Conservation (phyloP, 345 rosid species). For the Sonneratia alba region DNA sequence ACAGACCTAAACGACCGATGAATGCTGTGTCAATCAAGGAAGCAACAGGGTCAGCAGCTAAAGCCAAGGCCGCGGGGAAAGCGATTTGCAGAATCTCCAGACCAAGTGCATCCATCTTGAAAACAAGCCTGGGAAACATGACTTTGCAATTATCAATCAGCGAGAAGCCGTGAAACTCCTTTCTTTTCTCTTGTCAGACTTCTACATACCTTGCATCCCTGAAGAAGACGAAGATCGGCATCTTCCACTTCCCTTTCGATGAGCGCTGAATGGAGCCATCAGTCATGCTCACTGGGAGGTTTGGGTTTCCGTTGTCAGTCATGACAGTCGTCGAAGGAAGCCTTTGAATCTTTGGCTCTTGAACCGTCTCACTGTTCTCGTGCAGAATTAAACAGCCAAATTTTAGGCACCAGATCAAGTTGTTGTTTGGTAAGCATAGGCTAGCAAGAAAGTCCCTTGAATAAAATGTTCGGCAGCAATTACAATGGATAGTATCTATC, state of each 20-base stretch:
- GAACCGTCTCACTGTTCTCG: background rate
- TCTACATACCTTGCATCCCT: constrained; percentile 50
- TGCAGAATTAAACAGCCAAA: background rate
- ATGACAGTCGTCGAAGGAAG: background rate
- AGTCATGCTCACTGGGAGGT: background rate
- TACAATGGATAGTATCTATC: background rate
- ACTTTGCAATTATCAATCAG: background rate
- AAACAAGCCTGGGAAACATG: constrained; percentile 39
- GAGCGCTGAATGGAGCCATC: constrained; percentile 2
- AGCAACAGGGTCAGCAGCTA: constrained; percentile 92
- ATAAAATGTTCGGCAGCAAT: background rate
- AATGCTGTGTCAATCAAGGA: constrained; percentile 92
- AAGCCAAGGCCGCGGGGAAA: constrained; percentile 88
- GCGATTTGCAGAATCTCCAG: constrained; percentile 70
- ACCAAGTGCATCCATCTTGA: constrained; percentile 73
- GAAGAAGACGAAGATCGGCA: constrained; percentile 60
- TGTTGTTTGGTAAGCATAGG: background rate
- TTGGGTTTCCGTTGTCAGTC: constrained; percentile 2
- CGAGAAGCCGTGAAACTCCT: background rate
- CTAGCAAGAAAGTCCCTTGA: background rate
- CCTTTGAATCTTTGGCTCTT: background rate
- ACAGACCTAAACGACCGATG: constrained; percentile 61
- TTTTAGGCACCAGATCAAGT: background rate
- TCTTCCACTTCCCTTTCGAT: constrained; percentile 19
- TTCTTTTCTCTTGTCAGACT: constrained; percentile 2